A percentile compares a stretch with the other conserved stretches of the same genome.
These are phyloP conservation scores for Sphaerobolus stellatus DNA, from an alignment of 1,284 basidiomycete species.

Conservation along the genomic window DNA sequence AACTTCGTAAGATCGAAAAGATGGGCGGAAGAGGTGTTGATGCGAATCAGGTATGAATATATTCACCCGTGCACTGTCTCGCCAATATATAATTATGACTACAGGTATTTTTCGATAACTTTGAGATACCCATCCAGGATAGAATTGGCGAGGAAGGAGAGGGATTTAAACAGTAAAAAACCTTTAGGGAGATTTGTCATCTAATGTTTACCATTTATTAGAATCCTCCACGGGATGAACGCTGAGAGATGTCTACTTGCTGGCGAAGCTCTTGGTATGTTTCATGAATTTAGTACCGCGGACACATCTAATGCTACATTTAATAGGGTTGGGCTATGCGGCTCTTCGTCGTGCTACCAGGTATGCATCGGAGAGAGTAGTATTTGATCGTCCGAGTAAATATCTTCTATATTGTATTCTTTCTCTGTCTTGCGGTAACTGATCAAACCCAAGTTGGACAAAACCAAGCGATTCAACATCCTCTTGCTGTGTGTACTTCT, in stretches of 20 bases:
- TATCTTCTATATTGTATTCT: not conserved
- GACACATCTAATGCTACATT: not conserved
- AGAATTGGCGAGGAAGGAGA: constrained; percentile 36
- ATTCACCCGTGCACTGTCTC: not conserved
- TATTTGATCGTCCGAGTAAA: constrained; percentile 27
- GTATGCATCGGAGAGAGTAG: constrained; percentile 27
- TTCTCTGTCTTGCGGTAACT: not conserved
- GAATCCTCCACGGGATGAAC: constrained; percentile 28
- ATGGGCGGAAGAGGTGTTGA: constrained; percentile 39
- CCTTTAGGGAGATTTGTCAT: constrained; percentile 22
- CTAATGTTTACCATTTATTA: not conserved
- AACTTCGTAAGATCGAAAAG: constrained; percentile 32
- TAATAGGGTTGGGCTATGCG: constrained; percentile 14
- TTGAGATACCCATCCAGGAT: constrained; percentile 26
- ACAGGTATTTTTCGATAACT: constrained; percentile 34
- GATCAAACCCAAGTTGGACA: constrained; percentile 19
- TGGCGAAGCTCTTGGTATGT: constrained; percentile 36
- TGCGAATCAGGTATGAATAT: constrained; percentile 27
- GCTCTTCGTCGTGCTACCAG: constrained; percentile 20
- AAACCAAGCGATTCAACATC: constrained; percentile 33
- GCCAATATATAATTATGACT: not conserved
- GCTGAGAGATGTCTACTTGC: constrained; percentile 41
- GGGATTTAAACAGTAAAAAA: constrained; percentile 35
- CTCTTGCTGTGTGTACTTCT: constrained; percentile 20
- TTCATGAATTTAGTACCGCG: too few species aligned